These are phyloP conservation scores for Alternaria metachromatica DNA, from an alignment of 2,329 filamentous ascomycete genomes.

Conservation along the genomic window DNA sequence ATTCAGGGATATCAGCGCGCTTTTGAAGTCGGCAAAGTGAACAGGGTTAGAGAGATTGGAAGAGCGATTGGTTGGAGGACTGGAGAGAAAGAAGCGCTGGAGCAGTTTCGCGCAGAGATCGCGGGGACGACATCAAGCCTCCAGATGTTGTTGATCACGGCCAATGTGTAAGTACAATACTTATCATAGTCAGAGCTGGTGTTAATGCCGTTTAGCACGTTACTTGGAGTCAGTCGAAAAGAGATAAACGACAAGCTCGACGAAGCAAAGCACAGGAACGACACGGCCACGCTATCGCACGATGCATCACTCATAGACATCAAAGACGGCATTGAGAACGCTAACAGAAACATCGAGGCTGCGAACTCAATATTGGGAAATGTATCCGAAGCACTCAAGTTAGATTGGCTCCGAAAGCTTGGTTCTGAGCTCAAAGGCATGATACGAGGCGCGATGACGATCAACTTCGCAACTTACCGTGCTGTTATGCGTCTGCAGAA, in stretches of 20 bases:
- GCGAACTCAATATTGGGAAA: not conserved
- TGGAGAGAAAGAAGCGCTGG: conserved; percentile 16
- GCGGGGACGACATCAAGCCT: conserved; percentile 8
- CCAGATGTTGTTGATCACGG: conserved; percentile 11
- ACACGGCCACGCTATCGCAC: not conserved
- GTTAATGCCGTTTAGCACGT: not conserved
- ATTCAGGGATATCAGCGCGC: not conserved
- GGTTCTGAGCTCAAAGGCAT: not conserved
- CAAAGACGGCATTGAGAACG: not conserved
- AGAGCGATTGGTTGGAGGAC: conserved; percentile 17
- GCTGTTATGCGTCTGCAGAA: not conserved
- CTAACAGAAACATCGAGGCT: not conserved
- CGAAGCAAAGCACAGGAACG: not conserved
- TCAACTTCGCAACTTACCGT: not conserved
- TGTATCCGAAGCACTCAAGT: not conserved
- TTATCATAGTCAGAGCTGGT: not conserved
- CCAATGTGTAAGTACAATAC: not conserved
- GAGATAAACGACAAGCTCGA: not conserved
- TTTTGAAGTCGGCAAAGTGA: not conserved
- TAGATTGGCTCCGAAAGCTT: not conserved
- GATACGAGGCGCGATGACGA: not conserved
- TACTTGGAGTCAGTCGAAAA: not conserved
- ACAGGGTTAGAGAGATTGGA: conserved; percentile 5
- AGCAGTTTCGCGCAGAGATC: conserved; percentile 19
- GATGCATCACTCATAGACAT: not conserved